Conservation (phyloP, 352 stramenopile genomes). For the Elongisporangium anandrum region DNA sequence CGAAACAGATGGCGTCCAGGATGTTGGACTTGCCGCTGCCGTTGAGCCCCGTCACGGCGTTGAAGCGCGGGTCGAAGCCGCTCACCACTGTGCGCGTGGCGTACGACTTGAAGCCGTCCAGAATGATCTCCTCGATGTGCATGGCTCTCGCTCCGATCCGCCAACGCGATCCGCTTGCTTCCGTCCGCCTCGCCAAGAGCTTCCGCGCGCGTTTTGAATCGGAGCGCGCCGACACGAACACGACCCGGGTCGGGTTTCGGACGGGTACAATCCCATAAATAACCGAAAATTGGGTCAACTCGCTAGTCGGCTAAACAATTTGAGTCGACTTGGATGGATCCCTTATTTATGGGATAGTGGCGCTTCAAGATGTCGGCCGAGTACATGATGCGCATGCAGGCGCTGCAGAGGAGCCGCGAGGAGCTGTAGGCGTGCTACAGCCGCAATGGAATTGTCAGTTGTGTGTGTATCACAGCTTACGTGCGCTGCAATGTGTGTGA, state of each 20-base stretch:
- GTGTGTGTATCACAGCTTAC: background rate
- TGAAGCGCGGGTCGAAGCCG: conserved; percentile 99
- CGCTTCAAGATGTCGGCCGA: conserved; percentile 41
- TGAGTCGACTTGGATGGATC: background rate
- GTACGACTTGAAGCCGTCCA: conserved; percentile 99
- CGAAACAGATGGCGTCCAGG: conserved; percentile 99
- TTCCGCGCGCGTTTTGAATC: conserved; percentile 2
- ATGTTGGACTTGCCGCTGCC: conserved; percentile 99
- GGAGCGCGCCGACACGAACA: background rate
- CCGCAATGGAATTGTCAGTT: background rate
- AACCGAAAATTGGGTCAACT: background rate
- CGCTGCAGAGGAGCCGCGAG: conserved; percentile 43
- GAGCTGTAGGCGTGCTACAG: conserved; percentile 33
- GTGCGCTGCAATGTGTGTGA: conserved; percentile 1
- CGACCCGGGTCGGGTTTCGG: background rate
- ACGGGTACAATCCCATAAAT: background rate
- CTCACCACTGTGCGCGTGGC: conserved; percentile 97
- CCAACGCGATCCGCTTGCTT: background rate
- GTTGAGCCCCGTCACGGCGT: conserved; percentile 99
- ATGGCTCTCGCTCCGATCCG: conserved; percentile 59
- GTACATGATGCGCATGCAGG: conserved; percentile 58
- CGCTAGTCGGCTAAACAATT: background rate
- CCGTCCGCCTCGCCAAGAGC: conserved; percentile 3
- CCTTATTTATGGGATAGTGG: too few species aligned
- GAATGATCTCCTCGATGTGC: conserved; percentile 99